These are phyloP conservation scores for Wickerhamiella musiphila DNA, from an alignment of 805 yeast species.

Conservation along the genomic window DNA sequence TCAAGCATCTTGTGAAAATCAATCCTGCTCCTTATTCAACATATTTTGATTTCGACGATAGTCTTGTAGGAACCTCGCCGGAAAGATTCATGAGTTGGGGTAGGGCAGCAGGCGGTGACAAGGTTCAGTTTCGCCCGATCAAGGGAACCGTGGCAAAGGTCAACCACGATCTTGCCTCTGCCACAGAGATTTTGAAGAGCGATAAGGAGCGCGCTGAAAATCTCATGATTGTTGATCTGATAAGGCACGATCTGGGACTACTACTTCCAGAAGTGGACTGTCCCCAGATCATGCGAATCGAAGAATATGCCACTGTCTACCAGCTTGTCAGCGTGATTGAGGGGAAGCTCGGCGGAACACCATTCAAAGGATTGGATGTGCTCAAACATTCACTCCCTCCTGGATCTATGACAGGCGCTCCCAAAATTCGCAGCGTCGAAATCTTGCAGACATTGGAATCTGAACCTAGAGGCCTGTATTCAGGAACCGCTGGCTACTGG, in stretches of 20 bases:
- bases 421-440: constrained; percentile 83
- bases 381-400: constrained; percentile 76
- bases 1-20: constrained; percentile 45
- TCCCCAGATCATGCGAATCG: constrained; percentile 71
- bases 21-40: constrained; percentile 93
- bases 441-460: constrained; percentile 45
- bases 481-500: constrained; percentile 96
- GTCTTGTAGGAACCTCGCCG: constrained; percentile 76
- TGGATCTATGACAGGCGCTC: constrained; percentile 99
- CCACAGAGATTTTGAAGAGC: constrained; percentile 47
- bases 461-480: constrained; percentile 61
- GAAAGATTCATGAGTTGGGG: constrained; percentile 79
- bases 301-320: constrained; percentile 78
- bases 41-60: constrained; percentile 49
- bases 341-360: constrained; percentile 30
- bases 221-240: constrained; percentile 89
- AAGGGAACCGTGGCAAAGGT: constrained; percentile 85
- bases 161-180: constrained; percentile 38
- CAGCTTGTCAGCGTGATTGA: constrained; percentile 81
- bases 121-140: constrained; percentile 68
- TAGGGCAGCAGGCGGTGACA: constrained; percentile 18
- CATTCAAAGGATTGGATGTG: constrained; percentile 58
- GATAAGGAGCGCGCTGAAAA: constrained; percentile 94
- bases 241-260: constrained; percentile 74
- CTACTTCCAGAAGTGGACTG: constrained; percentile 47